These are phyloP conservation scores for Closterium sp. DNA, from an alignment of 139 green algal species.

Conservation along the genomic window DNA sequence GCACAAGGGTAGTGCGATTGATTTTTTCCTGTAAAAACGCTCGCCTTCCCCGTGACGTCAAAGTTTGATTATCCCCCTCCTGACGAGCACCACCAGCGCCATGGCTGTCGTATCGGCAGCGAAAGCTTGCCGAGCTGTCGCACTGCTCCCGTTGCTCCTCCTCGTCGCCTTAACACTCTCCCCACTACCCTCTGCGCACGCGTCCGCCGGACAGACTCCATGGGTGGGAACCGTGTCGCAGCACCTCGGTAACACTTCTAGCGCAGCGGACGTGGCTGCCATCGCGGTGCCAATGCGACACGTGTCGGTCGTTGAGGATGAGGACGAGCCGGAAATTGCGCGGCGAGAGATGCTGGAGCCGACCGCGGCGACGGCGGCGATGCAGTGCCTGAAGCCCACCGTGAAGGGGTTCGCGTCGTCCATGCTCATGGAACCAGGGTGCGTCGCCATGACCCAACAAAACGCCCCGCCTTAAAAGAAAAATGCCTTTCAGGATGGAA, in stretches of 20 bases:
- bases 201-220: neutral
- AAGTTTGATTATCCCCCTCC: neutral
- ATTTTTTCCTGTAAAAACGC: too few relatives aligned
- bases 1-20: too few relatives aligned
- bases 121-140: neutral
- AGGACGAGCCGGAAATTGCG: neutral
- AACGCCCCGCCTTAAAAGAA: too few relatives aligned
- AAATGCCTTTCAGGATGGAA: too few relatives aligned
- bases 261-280: neutral
- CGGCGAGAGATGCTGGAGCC: neutral
- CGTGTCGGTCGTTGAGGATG: neutral
- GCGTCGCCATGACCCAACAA: too few relatives aligned
- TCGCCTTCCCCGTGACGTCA: too few relatives aligned
- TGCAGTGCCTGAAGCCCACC: neutral
- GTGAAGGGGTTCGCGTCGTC: neutral
- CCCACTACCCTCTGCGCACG: neutral
- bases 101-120: neutral
- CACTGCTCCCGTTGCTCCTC: neutral
- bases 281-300: neutral
- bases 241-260: neutral
- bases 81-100: neutral
- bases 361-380: neutral
- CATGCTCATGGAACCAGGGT: neutral
- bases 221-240: neutral
- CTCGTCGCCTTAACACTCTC: neutral